phyloP scores from a whole-genome alignment of 2,329 filamentous ascomycete genomes.

The Claviceps quebecensis region DNA sequence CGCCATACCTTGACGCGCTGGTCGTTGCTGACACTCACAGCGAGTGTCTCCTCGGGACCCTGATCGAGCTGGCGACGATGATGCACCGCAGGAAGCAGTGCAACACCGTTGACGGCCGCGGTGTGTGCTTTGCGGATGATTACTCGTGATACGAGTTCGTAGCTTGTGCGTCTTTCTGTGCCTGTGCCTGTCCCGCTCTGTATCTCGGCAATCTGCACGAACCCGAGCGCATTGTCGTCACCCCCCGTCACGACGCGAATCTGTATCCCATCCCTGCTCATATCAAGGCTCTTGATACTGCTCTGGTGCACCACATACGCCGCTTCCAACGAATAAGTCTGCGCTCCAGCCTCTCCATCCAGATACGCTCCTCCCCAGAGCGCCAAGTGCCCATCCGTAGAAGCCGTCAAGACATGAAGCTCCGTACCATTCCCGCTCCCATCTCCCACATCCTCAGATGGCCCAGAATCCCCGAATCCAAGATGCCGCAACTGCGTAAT shows the following conservation, averaged over 20 bases:
- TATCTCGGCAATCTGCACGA: slow-evolving; percentile 26
- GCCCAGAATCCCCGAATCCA: slow-evolving; percentile 7
- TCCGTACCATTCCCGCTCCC: slow-evolving; percentile 3
- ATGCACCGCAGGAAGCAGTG: slow-evolving; percentile 16
- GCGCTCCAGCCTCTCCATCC: neutral
- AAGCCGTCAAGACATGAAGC: slow-evolving; percentile 47
- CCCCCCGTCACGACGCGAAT: slow-evolving; percentile 59
- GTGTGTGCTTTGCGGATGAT: slow-evolving; percentile 45
- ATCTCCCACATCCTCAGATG: too few relatives aligned
- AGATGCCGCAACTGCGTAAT: slow-evolving; percentile 51
- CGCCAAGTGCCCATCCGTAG: slow-evolving; percentile 64
- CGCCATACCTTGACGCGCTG: slow-evolving; percentile 45
- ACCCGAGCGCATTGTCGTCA: slow-evolving; percentile 70
- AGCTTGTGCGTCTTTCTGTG: slow-evolving; percentile 3
- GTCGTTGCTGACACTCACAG: slow-evolving; percentile 43
- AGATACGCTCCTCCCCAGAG: slow-evolving; percentile 16
- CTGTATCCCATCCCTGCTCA: slow-evolving; percentile 19
- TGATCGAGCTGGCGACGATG: neutral
- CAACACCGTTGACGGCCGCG: slow-evolving; percentile 52
- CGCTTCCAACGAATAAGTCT: slow-evolving; percentile 15
- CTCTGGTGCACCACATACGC: slow-evolving; percentile 57
- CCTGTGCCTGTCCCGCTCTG: neutral
- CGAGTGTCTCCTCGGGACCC: slow-evolving; percentile 7
- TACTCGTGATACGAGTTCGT: slow-evolving; percentile 12
- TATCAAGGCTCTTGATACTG: slow-evolving; percentile 54